Conservation (phyloP, 2,329 filamentous ascomycete species). For the Stagonosporopsis chrysanthemi region DNA sequence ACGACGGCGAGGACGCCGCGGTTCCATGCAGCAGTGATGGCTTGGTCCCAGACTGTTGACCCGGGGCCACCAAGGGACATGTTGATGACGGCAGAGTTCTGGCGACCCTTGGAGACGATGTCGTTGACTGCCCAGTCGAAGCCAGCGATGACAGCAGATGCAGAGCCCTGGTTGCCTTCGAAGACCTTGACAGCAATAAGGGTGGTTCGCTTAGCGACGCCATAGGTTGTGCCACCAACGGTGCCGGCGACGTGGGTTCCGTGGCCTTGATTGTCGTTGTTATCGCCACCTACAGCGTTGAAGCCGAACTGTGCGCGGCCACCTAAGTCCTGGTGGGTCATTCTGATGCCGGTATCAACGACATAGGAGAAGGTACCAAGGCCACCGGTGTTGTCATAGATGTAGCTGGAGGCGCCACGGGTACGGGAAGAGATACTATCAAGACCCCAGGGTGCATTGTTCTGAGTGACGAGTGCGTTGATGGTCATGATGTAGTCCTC, state of each 20-base stretch:
- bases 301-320: slow-evolving; percentile 41
- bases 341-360: slow-evolving; percentile 70
- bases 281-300: slow-evolving; percentile 34
- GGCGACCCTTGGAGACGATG: slow-evolving; percentile 38
- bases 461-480: slow-evolving; percentile 30
- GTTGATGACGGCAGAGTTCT: slow-evolving; percentile 46
- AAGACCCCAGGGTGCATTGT: slow-evolving; percentile 38
- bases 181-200: slow-evolving; percentile 50
- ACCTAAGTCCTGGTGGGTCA: slow-evolving; percentile 56
- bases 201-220: slow-evolving; percentile 45
- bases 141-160: slow-evolving; percentile 40
- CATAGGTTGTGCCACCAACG: slow-evolving; percentile 39
- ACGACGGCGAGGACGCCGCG: slow-evolving; percentile 46
- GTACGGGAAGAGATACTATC: slow-evolving; percentile 40
- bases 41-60: slow-evolving; percentile 40
- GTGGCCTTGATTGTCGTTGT: slow-evolving; percentile 40
- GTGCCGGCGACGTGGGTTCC: slow-evolving; percentile 48
- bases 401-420: slow-evolving; percentile 28
- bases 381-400: slow-evolving; percentile 39
- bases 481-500: slow-evolving; percentile 39
- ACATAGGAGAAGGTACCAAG: slow-evolving; percentile 56
- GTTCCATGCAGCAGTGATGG: slow-evolving; percentile 42
- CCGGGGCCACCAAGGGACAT: slow-evolving; percentile 47
- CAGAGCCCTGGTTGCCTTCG: slow-evolving; percentile 24
- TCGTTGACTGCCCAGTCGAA: slow-evolving; percentile 48